A percentile compares a stretch with the other conserved stretches of the same genome.
phyloP scores from a whole-genome alignment of 192 early-diverging fungal genomes.

The Chytriomyces sp. region DNA sequence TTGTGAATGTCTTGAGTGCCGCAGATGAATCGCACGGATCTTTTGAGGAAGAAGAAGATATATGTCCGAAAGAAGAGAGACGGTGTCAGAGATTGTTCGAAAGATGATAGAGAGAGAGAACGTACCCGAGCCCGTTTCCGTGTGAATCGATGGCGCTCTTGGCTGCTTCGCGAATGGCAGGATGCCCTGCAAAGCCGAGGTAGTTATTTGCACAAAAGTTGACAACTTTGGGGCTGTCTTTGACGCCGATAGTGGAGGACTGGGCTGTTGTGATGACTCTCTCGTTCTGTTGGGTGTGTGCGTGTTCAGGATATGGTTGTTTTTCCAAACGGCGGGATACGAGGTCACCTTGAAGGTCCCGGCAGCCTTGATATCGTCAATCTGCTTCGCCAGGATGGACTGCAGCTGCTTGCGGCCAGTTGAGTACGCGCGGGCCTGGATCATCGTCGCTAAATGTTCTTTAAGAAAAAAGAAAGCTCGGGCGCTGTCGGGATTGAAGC shows the following conservation, averaged over 20 bases:
- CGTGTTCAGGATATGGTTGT: neutral
- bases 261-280: constrained; percentile 67
- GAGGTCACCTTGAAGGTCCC: constrained; percentile 65
- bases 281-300: constrained; percentile 51
- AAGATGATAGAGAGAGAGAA: too few relatives aligned
- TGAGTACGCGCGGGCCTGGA: constrained; percentile 1
- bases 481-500: too few relatives aligned
- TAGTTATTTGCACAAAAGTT: constrained; percentile 81
- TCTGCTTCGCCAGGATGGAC: constrained; percentile 43
- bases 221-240: constrained; percentile 49
- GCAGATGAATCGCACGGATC: constrained; percentile 73
- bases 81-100: too few relatives aligned
- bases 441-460: neutral
- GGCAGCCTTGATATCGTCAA: constrained; percentile 61
- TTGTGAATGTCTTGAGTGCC: constrained; percentile 75
- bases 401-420: constrained; percentile 13
- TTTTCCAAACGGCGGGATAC: neutral
- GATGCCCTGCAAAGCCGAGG: constrained; percentile 63
- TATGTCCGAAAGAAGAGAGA: too few relatives aligned
- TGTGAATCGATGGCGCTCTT: constrained; percentile 59
- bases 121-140: constrained; percentile 61
- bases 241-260: constrained; percentile 56
- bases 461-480: neutral
- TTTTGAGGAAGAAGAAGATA: too few relatives aligned
- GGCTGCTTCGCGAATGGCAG: constrained; percentile 59